A percentile compares a stretch with the other conserved stretches of the same genome.
Evolutionary conservation across 2,329 filamentous ascomycete genomes (phyloP).

Genomic region (Ophiostoma himal-ulmi): DNA sequence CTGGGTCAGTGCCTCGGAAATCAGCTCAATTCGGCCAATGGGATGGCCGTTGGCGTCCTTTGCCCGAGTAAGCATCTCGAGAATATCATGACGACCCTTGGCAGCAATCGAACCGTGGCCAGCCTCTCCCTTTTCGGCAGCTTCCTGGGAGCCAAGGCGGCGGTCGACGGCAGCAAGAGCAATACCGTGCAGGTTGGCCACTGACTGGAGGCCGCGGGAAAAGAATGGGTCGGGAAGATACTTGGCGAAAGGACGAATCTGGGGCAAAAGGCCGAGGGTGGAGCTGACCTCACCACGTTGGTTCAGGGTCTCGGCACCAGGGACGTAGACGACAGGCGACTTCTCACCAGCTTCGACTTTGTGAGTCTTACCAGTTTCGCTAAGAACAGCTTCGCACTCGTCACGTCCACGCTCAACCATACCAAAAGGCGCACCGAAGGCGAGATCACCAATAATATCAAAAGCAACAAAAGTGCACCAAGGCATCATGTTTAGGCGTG

Average conservation of each 20-base stretch:
- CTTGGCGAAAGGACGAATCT: conserved; percentile 19
- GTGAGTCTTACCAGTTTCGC: neutral
- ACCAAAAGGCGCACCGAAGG: conserved; percentile 41
- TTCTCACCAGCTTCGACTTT: neutral
- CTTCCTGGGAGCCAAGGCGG: conserved; percentile 19
- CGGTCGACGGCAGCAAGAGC: conserved; percentile 23
- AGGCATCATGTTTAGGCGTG: conserved; percentile 24
- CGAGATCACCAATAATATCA: conserved; percentile 40
- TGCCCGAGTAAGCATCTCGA: conserved; percentile 23
- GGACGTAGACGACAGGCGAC: conserved; percentile 18
- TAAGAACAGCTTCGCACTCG: conserved; percentile 21
- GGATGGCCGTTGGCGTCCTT: conserved; percentile 19
- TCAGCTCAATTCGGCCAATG: conserved; percentile 21
- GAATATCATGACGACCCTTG: conserved; percentile 23
- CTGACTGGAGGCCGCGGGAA: conserved; percentile 21
- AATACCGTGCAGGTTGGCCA: conserved; percentile 23
- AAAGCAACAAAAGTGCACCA: conserved; percentile 36
- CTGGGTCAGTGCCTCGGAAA: conserved; percentile 24
- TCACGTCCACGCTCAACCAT: conserved; percentile 24
- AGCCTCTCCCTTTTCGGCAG: conserved; percentile 15
- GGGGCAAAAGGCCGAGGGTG: conserved; percentile 22
- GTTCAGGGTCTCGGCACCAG: conserved; percentile 24
- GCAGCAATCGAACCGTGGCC: conserved; percentile 9
- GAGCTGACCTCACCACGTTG: conserved; percentile 25
- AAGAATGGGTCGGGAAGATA: conserved; percentile 24